Evolutionary conservation across 2,329 filamentous ascomycete species (phyloP), one percentile per base, ranked within the genome.

Genomic region (Exophiala viscosa): DNA sequence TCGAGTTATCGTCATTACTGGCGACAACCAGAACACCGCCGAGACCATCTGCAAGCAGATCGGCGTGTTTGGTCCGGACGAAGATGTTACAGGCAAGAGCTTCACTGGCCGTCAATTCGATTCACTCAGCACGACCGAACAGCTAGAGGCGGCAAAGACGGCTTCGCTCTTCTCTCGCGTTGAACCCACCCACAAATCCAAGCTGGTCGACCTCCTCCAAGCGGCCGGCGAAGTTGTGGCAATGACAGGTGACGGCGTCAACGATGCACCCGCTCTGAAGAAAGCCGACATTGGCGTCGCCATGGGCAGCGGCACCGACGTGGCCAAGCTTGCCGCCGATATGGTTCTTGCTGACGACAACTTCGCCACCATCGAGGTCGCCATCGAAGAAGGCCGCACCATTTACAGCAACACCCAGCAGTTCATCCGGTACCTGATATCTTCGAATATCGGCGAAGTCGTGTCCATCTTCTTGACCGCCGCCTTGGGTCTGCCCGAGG

Each of bases 371-470:
- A 99, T 99, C 62, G 89, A 96, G 70, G 80, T 90, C 50, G 93
- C 93, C 45, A 91, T 99, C 59, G 93, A 99, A 70, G 93, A 99
- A 74, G 93, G 93, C 48, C 87, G 93, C 58, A 91, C 91, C 59
- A 99, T 99, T 74, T 99, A 96, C 82, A 97, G 93, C 85, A 99
- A 99, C 79, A 99, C 93, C 5, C 93, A 99, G 70, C 93, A 99
- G 70, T 99, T 99, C 73, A 99, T 99, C 73, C 89, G 95, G 45
- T 99, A 99, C 71, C 82, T 99, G 57, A 99, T 99, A 70, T 97
- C 92, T 7, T 97, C 92, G 60, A 99, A 99, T 76, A 99, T 99
- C 62, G 95, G 93, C 65, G 93, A 99, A 71, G 93, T 99, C 33
- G 93, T 99, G 33, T 97, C 93, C 8, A 99, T 99, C 72, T 99